Evolutionary conservation across 805 yeast species (phyloP).

Genomic region (Crinitomyces ghanaensis): DNA sequence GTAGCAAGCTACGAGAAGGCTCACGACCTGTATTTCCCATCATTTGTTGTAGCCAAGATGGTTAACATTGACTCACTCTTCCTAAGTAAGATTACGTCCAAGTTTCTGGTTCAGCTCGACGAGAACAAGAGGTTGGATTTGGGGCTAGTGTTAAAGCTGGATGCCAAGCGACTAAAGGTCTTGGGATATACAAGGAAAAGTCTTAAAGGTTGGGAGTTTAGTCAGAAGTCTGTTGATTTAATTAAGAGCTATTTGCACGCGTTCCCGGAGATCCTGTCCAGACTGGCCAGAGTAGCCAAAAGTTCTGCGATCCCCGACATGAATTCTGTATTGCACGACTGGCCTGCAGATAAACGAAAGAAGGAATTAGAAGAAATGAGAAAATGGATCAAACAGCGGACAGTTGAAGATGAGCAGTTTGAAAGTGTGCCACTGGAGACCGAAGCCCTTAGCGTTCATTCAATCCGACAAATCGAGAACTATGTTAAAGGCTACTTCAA

Average conservation of each 20-base stretch:
- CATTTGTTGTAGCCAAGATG: slow-evolving; percentile 50
- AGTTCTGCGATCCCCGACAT: slow-evolving; percentile 17
- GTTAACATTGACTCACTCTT: slow-evolving; percentile 50
- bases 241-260: slow-evolving; percentile 46
- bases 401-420: slow-evolving; percentile 26
- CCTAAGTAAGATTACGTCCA: slow-evolving; percentile 68
- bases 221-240: slow-evolving; percentile 59
- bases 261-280: slow-evolving; percentile 52
- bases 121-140: slow-evolving; percentile 48
- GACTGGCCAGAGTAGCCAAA: slow-evolving; percentile 20
- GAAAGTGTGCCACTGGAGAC: slow-evolving; percentile 63
- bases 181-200: slow-evolving; percentile 71
- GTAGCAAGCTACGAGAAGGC: slow-evolving; percentile 47
- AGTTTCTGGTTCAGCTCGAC: slow-evolving; percentile 48
- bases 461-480: slow-evolving; percentile 57
- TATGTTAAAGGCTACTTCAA: slow-evolving; percentile 34
- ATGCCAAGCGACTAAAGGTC: slow-evolving; percentile 67
- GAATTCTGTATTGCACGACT: slow-evolving; percentile 6
- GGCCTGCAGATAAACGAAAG: slow-evolving; percentile 22
- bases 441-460: slow-evolving; percentile 59
- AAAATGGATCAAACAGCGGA: slow-evolving; percentile 38
- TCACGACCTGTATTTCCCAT: slow-evolving; percentile 49
- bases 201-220: slow-evolving; percentile 69
- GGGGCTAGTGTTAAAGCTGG: slow-evolving; percentile 79
- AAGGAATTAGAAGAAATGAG: slow-evolving; percentile 31